A percentile compares a stretch with the other conserved stretches of the same genome.
Conservation (phyloP, 352 stramenopile species). For the Phytophthora pluvialis region DNA sequence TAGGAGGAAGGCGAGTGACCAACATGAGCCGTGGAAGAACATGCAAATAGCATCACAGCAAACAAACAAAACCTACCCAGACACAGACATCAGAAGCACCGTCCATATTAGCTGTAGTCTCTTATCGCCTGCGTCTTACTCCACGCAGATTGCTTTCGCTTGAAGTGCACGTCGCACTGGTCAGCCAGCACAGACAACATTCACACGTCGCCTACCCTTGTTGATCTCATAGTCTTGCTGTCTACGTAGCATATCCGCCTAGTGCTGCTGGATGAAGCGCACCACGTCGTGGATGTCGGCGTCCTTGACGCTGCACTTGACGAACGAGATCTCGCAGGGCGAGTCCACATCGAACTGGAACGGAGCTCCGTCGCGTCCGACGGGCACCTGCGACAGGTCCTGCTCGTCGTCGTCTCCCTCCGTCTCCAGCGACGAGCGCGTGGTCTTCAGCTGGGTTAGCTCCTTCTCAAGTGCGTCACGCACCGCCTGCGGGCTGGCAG, state of each 20-base stretch:
- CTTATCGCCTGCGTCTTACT: slow-evolving; percentile 2
- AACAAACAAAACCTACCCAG: slow-evolving; percentile 11
- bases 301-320: slow-evolving; percentile 74
- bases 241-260: slow-evolving; percentile 20
- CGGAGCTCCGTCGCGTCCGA: slow-evolving; percentile 72
- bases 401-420: slow-evolving; percentile 84
- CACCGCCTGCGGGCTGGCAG: slow-evolving; percentile 56
- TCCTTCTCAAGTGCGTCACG: slow-evolving; percentile 79
- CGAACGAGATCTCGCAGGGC: slow-evolving; percentile 81
- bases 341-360: slow-evolving; percentile 86
- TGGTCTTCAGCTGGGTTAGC: slow-evolving; percentile 87
- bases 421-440: slow-evolving; percentile 84
- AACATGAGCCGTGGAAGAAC: slow-evolving; percentile 17
- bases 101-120: slow-evolving; percentile 20
- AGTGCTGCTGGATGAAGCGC: slow-evolving; percentile 79
- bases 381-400: slow-evolving; percentile 67
- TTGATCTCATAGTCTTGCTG: slow-evolving; percentile 25
- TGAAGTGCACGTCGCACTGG: not conserved
- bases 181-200: not conserved
- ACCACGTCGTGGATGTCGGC: slow-evolving; percentile 66
- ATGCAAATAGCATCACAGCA: slow-evolving; percentile 34
- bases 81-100: slow-evolving; percentile 15
- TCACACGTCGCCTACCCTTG: not conserved
- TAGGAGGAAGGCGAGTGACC: slow-evolving; percentile 12
- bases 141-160: slow-evolving; percentile 1